These are phyloP conservation scores for Rubroboletus satanas DNA, from an alignment of 768 basidiomycete species.

Conservation along the genomic window DNA sequence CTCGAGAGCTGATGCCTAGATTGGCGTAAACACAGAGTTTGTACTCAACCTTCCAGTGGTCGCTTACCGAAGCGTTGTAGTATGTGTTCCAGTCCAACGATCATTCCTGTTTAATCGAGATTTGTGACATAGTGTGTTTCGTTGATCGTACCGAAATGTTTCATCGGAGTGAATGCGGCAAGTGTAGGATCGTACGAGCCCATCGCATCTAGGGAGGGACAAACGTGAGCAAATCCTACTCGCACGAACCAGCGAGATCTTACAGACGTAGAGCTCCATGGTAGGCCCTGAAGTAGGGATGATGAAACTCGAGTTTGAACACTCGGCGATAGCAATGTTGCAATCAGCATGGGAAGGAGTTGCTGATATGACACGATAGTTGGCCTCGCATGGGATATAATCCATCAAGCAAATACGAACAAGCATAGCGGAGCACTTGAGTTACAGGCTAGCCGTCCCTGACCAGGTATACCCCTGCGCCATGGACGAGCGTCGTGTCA, in stretches of 20 bases:
- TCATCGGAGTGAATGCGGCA: not conserved
- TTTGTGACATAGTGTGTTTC: not conserved
- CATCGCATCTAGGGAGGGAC: not conserved
- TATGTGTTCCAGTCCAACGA: not conserved
- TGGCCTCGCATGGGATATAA: not conserved
- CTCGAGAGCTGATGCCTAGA: not conserved
- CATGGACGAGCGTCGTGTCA: not conserved
- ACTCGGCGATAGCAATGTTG: not conserved
- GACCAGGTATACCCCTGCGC: not conserved
- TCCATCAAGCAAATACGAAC: not conserved
- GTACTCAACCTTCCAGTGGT: not conserved
- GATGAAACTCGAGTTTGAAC: not conserved
- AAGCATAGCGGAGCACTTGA: not conserved
- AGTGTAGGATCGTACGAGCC: not conserved
- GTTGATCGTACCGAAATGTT: not conserved
- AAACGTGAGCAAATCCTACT: not conserved
- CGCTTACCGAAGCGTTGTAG: not conserved
- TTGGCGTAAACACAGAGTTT: not conserved
- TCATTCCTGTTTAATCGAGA: not conserved
- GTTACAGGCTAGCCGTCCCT: not conserved
- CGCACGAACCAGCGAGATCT: not conserved
- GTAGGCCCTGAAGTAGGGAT: not conserved
- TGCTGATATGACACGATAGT: not conserved
- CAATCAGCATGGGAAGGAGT: not conserved
- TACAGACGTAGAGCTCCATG: not conserved